These are phyloP conservation scores for Phlebiopsis flavidoalba DNA, from an alignment of 768 basidiomycete species.

Conservation along the genomic window DNA sequence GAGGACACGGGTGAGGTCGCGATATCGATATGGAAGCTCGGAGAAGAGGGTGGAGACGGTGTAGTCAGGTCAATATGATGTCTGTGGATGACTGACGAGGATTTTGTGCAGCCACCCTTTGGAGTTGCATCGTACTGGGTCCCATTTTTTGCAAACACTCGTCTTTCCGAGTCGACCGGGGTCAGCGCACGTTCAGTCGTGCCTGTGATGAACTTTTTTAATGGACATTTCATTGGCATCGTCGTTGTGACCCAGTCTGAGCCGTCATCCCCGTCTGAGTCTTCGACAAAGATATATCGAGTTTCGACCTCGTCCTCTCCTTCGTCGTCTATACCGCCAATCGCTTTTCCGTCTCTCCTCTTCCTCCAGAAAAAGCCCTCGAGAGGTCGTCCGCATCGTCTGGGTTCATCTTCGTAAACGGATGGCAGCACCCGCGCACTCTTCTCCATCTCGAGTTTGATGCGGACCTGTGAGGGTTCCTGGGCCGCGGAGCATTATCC, in stretches of 20 bases:
- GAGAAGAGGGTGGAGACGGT: not conserved
- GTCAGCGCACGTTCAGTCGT: not conserved
- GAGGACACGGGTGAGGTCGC: not conserved
- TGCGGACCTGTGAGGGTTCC: slow-evolving; percentile 26
- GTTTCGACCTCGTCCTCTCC: slow-evolving; percentile 23
- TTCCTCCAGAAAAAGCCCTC: slow-evolving; percentile 59
- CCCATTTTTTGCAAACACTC: slow-evolving; percentile 19
- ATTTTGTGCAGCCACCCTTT: not conserved
- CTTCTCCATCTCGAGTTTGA: slow-evolving; percentile 28
- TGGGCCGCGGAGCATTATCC: slow-evolving; percentile 41
- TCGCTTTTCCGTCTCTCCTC: slow-evolving; percentile 48
- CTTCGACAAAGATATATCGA: slow-evolving; percentile 13
- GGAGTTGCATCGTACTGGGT: slow-evolving; percentile 14
- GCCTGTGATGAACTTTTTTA: not conserved
- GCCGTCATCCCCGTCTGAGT: slow-evolving; percentile 10
- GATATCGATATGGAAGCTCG: not conserved
- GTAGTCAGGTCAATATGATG: slow-evolving; percentile 4
- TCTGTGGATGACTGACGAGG: not conserved
- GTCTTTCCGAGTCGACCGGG: slow-evolving; percentile 6
- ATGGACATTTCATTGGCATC: too few species aligned
- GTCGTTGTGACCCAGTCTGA: slow-evolving; percentile 1
- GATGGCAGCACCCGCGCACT: slow-evolving; percentile 33
- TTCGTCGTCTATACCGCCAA: slow-evolving; percentile 43
- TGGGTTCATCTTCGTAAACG: slow-evolving; percentile 37
- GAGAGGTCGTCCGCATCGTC: slow-evolving; percentile 62